phyloP scores from a whole-genome alignment of 805 yeast species.

The Saturnispora kantuleensis region DNA sequence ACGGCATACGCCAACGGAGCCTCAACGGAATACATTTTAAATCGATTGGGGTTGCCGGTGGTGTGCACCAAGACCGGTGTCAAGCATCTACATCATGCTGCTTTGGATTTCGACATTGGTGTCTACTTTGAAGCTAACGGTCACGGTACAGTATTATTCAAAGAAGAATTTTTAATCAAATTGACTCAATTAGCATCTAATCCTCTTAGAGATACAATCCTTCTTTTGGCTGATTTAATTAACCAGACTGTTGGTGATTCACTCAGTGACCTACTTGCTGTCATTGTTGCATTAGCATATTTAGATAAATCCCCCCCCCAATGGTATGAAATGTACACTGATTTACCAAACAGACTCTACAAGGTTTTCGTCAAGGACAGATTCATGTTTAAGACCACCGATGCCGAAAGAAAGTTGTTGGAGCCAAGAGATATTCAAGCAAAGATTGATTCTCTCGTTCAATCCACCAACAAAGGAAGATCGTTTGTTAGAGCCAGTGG shows the following conservation, averaged over 20 bases:
- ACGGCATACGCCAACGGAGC: constrained; percentile 97
- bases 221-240: constrained; percentile 57
- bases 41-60: constrained; percentile 62
- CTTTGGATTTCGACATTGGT: constrained; percentile 77
- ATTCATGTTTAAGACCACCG: constrained; percentile 66
- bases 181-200: constrained; percentile 25
- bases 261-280: constrained; percentile 79
- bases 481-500: constrained; percentile 96
- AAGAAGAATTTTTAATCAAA: constrained; percentile 38
- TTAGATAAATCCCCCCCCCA: constrained; percentile 36
- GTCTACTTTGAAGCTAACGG: constrained; percentile 98
- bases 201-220: constrained; percentile 42
- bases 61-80: constrained; percentile 93
- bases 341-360: constrained; percentile 76
- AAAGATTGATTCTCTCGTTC: constrained; percentile 57
- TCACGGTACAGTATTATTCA: constrained; percentile 92
- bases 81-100: constrained; percentile 91
- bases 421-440: constrained; percentile 72
- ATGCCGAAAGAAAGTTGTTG: constrained; percentile 78
- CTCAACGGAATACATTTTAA: constrained; percentile 62
- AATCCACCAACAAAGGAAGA: constrained; percentile 45
- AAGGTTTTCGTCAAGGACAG: constrained; percentile 83
- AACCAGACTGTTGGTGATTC: constrained; percentile 99
- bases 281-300: constrained; percentile 54
- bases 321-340: constrained; percentile 74